Percentiles rank a stretch among this genome's conserved stretches.
Conservation (phyloP, 1,284 basidiomycete genomes). For the Pseudozyma sp. region DNA sequence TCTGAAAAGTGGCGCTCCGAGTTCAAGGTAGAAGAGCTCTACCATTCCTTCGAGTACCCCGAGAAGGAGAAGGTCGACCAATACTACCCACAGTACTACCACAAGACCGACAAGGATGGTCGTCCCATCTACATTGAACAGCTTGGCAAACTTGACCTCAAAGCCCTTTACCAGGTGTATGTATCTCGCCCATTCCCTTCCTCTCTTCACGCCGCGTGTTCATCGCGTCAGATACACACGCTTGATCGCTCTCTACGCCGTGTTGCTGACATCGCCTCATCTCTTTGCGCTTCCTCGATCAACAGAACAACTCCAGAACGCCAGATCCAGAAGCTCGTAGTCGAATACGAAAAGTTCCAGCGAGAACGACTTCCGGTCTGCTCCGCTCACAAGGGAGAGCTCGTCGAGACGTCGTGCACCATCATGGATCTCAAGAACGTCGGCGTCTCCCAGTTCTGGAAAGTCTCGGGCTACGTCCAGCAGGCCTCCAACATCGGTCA, state of each 20-base stretch:
- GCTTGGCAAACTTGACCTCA: slow-evolving; percentile 89
- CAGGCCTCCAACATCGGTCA: slow-evolving; percentile 85
- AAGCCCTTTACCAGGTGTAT: slow-evolving; percentile 72
- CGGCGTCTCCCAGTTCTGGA: slow-evolving; percentile 84
- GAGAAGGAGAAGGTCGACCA: slow-evolving; percentile 87
- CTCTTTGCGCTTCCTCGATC: background rate
- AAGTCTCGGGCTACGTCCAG: slow-evolving; percentile 87
- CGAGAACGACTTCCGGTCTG: slow-evolving; percentile 79
- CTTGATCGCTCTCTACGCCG: no score
- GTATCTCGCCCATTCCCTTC: slow-evolving; percentile 1
- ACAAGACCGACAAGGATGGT: slow-evolving; percentile 96
- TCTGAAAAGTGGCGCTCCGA: slow-evolving; percentile 92
- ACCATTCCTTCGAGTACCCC: slow-evolving; percentile 85
- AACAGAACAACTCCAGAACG: slow-evolving; percentile 84
- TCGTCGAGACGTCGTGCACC: slow-evolving; percentile 97
- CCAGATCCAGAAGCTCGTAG: slow-evolving; percentile 87
- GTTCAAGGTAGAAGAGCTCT: slow-evolving; percentile 87
- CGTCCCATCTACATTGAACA: slow-evolving; percentile 95
- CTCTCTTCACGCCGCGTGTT: background rate
- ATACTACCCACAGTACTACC: slow-evolving; percentile 94
- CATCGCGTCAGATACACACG: no score
- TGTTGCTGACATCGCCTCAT: slow-evolving; percentile 3
- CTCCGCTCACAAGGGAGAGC: slow-evolving; percentile 78
- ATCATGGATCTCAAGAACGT: slow-evolving; percentile 92
- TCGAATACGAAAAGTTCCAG: slow-evolving; percentile 93